Evolutionary conservation across 2,329 filamentous ascomycete genomes (phyloP).

Genomic region (Sporothrix pallida): DNA sequence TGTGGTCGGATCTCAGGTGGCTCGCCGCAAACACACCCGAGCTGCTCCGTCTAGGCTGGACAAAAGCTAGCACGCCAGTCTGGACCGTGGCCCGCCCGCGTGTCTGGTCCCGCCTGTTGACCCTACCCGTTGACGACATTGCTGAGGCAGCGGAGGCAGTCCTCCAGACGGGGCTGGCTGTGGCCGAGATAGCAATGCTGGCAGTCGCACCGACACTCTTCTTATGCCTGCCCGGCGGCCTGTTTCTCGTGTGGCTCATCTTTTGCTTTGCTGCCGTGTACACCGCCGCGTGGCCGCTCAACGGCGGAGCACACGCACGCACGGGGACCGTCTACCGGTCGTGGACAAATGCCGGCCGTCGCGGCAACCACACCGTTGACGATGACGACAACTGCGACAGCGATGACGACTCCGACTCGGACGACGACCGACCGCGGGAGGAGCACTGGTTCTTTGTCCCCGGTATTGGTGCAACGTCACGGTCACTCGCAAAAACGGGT

Average conservation of each 20-base stretch:
- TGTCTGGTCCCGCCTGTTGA: background rate
- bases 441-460: slow-evolving; percentile 48
- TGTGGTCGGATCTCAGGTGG: slow-evolving; percentile 32
- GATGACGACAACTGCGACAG: slow-evolving; percentile 40
- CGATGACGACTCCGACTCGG: slow-evolving; percentile 39
- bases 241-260: slow-evolving; percentile 43
- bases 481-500: slow-evolving; percentile 43
- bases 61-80: slow-evolving; percentile 10
- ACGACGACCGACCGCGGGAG: slow-evolving; percentile 38
- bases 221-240: slow-evolving; percentile 43
- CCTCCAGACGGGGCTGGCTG: slow-evolving; percentile 33
- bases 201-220: slow-evolving; percentile 41
- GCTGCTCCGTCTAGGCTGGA: slow-evolving; percentile 3
- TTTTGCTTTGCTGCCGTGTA: slow-evolving; percentile 40
- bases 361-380: slow-evolving; percentile 5
- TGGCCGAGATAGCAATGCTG: slow-evolving; percentile 42
- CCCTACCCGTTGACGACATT: slow-evolving; percentile 44
- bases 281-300: slow-evolving; percentile 43
- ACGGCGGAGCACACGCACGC: slow-evolving; percentile 34
- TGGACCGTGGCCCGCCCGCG: background rate
- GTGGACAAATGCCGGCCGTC: slow-evolving; percentile 22
- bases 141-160: slow-evolving; percentile 43
- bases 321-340: slow-evolving; percentile 22
- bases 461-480: slow-evolving; percentile 46
- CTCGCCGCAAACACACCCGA: slow-evolving; percentile 17